Conservation (phyloP, 768 basidiomycete species). For the Royoungia palumana region DNA sequence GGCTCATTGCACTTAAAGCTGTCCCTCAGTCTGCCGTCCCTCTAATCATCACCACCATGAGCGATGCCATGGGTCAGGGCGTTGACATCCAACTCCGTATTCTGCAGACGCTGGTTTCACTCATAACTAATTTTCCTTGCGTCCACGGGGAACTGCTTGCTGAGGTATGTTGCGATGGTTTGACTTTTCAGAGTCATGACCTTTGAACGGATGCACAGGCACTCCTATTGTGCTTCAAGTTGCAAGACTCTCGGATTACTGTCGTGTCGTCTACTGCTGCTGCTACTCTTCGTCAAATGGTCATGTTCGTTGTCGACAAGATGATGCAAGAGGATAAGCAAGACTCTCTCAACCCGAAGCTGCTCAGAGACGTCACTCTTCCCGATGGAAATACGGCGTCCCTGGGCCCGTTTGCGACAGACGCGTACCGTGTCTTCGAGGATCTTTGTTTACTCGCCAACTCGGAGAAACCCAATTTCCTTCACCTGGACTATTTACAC, state of each 20-base stretch:
- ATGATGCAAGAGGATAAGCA: constrained; percentile 73
- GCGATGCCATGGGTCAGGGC: constrained; percentile 85
- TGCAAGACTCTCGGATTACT: constrained; percentile 93
- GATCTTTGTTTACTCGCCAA: constrained; percentile 90
- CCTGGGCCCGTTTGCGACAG: constrained; percentile 73
- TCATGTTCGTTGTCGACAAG: constrained; percentile 98
- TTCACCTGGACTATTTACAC: constrained; percentile 78
- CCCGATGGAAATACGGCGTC: constrained; percentile 64
- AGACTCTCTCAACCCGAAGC: constrained; percentile 23
- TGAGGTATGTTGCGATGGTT: constrained; percentile 52
- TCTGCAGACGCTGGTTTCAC: constrained; percentile 85
- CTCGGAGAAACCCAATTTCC: constrained; percentile 73
- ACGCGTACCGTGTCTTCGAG: constrained; percentile 86
- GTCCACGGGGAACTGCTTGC: constrained; percentile 79
- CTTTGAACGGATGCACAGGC: constrained; percentile 48
- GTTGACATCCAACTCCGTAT: constrained; percentile 97
- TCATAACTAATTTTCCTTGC: constrained; percentile 83
- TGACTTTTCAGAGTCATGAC: background rate
- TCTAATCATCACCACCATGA: constrained; percentile 78
- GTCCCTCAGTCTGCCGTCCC: constrained; percentile 79
- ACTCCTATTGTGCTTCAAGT: constrained; percentile 87
- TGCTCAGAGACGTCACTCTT: constrained; percentile 45
- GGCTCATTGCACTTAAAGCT: constrained; percentile 82
- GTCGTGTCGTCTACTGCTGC: constrained; percentile 98
- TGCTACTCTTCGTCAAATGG: constrained; percentile 90